These are phyloP conservation scores for Dioszegia hungarica DNA, from an alignment of 768 basidiomycete species.

Conservation along the genomic window DNA sequence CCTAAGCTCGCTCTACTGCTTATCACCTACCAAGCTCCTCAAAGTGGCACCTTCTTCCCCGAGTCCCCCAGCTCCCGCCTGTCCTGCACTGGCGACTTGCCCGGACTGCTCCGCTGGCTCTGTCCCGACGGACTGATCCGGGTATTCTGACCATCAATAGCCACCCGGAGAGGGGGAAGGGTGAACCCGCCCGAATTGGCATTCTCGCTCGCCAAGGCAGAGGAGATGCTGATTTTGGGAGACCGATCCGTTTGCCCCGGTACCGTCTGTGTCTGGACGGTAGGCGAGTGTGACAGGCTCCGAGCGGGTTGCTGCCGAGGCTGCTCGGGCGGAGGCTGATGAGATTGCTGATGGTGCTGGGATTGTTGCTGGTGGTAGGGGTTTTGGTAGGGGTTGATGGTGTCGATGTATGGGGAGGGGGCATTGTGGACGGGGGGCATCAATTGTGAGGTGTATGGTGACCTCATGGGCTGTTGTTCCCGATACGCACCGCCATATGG, in stretches of 20 bases:
- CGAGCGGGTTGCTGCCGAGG: not conserved
- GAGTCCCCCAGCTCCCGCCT: conserved; percentile 25
- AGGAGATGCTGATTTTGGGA: not conserved
- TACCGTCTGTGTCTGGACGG: too few relatives aligned
- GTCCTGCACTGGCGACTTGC: conserved; percentile 14
- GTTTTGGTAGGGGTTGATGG: not conserved
- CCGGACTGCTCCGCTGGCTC: not conserved
- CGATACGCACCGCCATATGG: too few relatives aligned
- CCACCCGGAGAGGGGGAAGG: conserved; percentile 26
- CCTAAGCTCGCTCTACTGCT: too few relatives aligned
- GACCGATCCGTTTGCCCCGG: too few relatives aligned
- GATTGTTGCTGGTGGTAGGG: not conserved
- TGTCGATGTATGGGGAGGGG: too few relatives aligned
- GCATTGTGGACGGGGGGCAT: too few relatives aligned
- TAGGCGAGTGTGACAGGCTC: not conserved
- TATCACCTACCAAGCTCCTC: too few relatives aligned
- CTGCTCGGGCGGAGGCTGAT: not conserved
- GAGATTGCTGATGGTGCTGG: not conserved
- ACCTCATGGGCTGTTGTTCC: too few relatives aligned
- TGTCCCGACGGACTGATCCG: conserved; percentile 4
- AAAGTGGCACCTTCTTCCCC: conserved; percentile 15
- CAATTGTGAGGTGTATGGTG: too few relatives aligned
- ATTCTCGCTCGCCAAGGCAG: not conserved
- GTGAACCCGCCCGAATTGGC: conserved; percentile 13
- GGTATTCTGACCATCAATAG: conserved; percentile 16